Conservation (phyloP, 2,329 filamentous ascomycete species). For the Colletotrichum siamense region DNA sequence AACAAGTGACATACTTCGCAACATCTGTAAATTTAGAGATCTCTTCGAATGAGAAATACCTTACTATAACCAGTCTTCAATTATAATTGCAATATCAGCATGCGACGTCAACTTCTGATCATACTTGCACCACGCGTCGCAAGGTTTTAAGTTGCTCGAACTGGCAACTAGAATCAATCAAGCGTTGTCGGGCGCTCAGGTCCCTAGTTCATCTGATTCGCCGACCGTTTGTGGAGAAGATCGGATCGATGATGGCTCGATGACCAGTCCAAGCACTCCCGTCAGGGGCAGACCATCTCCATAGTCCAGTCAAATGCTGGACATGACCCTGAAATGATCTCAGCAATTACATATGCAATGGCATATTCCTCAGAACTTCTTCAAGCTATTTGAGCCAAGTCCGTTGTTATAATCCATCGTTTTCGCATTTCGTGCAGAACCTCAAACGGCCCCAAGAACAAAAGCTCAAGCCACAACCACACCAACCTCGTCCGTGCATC, state of each 20-base stretch:
- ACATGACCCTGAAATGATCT: background rate
- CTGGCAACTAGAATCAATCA: background rate
- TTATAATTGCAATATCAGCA: no score
- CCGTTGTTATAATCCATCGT: background rate
- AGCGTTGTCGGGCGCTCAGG: background rate
- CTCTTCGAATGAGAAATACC: no score
- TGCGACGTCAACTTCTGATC: background rate
- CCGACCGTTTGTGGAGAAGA: background rate
- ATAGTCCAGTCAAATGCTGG: background rate
- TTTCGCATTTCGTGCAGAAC: background rate
- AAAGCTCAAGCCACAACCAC: background rate
- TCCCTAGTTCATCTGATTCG: background rate
- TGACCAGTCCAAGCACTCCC: background rate
- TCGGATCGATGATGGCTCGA: slow-evolving; percentile 1
- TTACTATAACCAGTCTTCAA: no score
- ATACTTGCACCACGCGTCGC: background rate
- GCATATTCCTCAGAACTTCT: background rate
- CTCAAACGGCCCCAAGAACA: background rate
- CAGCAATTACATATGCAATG: background rate
- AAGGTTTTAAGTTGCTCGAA: background rate
- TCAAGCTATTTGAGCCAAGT: background rate
- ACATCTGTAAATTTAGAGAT: no score
- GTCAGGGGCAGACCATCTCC: background rate
- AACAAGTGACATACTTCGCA: no score
- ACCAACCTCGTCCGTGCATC: background rate